Evolutionary conservation across 2,329 filamentous ascomycete species (phyloP).

Genomic region (Chaetomiaceae sp.): DNA sequence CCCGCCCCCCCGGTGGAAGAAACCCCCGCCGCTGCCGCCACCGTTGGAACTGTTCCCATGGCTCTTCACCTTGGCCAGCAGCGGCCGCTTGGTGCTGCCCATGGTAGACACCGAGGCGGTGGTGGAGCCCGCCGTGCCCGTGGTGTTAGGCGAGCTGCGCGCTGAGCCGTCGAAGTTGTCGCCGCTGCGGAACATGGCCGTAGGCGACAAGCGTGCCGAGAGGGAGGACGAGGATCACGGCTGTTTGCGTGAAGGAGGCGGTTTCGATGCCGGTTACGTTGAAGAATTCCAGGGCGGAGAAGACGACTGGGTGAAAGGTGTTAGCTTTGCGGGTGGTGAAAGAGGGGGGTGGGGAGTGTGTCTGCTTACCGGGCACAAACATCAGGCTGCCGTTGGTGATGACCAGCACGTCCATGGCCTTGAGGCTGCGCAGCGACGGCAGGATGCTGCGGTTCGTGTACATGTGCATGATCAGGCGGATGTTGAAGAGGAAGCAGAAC

Average conservation of each 20-base stretch:
- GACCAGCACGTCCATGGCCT: slow-evolving; percentile 48
- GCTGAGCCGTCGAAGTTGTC: background rate
- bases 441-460: slow-evolving; percentile 42
- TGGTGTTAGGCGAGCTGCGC: background rate
- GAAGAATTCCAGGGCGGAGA: slow-evolving; percentile 42
- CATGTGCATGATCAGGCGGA: slow-evolving; percentile 45
- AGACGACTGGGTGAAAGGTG: slow-evolving; percentile 37
- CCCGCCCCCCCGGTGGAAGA: background rate
- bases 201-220: slow-evolving; percentile 48
- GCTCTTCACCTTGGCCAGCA: slow-evolving; percentile 5
- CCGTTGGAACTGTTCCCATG: too few species aligned
- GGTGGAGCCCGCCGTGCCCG: background rate
- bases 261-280: slow-evolving; percentile 42
- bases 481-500: slow-evolving; percentile 52
- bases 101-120: background rate
- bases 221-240: slow-evolving; percentile 46
- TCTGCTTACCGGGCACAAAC: slow-evolving; percentile 51
- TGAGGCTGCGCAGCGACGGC: slow-evolving; percentile 36
- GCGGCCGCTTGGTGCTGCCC: slow-evolving; percentile 3
- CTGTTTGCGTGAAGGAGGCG: slow-evolving; percentile 43
- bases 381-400: slow-evolving; percentile 52
- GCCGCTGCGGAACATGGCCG: slow-evolving; percentile 22
- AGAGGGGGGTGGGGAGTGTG: slow-evolving; percentile 14
- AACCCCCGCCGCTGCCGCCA: background rate
- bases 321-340: background rate